Evolutionary conservation across 1,284 basidiomycete genomes (phyloP), one percentile per base, ranked within the genome.

Genomic region (Moniliophthora roreri): DNA sequence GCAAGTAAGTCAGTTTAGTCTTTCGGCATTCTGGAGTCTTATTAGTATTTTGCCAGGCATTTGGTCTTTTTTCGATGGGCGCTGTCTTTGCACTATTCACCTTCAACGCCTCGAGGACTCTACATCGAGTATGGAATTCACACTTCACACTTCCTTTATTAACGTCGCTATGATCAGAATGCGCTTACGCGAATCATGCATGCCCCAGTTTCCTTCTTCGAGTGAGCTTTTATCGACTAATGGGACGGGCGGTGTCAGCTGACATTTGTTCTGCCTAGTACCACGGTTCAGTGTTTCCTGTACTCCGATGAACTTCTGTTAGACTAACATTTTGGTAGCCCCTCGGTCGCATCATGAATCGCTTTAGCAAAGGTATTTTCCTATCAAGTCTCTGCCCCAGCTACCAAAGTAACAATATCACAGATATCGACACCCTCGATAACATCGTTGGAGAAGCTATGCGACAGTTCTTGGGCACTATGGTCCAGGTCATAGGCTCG

Each of bases 131-230:
- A 37, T 47, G 69, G 56, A n/a, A 3, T 6, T 47, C 32, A 8
- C 20, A 41, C 15, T 5, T 8, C 11, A 18, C 15, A 21, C 6
- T 39, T 41, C 16, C 36, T 15, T 13, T n/a, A 8, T 35, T 21
- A 15, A 16, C 9, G n/a, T 18, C 41, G 38, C 21, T 9, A 37
- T 37, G 23, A 37, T 10, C 63, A 80, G 74, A 69, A 67, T 45
- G 83, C 88, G 1, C 83, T 90, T 51, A 68, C 73, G 4, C 78
- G 84, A 21, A 77, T 92, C 39, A 79, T 84, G 71, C 78, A 83
- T 60, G 87, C 89, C 0, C 92, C 92, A 0, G 93, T 93, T 84
- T 82, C 82, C 4, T 94, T 93, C 76, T 94, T 93, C 64, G 93
- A 95, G 65, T 50, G 38, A 50, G 49, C 41, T 20, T 11, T n/a